Evolutionary conservation across 2,329 filamentous ascomycete species (phyloP).

Genomic region (Pestalotiopsis sp.): DNA sequence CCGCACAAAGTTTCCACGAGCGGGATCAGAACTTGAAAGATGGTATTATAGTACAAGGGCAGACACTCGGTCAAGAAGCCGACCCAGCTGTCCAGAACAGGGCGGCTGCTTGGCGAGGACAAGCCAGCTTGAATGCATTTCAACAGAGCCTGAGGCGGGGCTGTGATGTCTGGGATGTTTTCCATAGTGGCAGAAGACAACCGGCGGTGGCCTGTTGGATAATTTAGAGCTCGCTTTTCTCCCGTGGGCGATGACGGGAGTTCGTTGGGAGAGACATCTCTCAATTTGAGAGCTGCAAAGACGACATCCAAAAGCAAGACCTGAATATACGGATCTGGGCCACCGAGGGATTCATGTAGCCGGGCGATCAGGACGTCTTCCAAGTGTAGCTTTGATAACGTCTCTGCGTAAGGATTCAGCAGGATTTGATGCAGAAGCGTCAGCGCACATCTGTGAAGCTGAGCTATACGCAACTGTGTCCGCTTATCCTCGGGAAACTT

Average conservation of each 20-base stretch:
- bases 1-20: conserved; percentile 87
- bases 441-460: conserved; percentile 73
- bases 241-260: conserved; percentile 45
- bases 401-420: conserved; percentile 61
- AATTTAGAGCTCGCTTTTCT: conserved; percentile 50
- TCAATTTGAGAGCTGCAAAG: conserved; percentile 72
- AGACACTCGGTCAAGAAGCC: conserved; percentile 81
- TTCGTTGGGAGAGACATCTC: conserved; percentile 45
- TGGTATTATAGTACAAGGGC: conserved; percentile 79
- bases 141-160: conserved; percentile 74
- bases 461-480: conserved; percentile 56
- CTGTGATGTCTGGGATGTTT: conserved; percentile 32
- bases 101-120: conserved; percentile 71
- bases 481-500: conserved; percentile 37
- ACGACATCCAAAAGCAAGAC: conserved; percentile 79
- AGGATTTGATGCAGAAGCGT: conserved; percentile 72
- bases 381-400: conserved; percentile 65
- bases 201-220: conserved; percentile 43
- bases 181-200: conserved; percentile 39
- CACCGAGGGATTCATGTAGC: conserved; percentile 62
- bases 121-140: conserved; percentile 84
- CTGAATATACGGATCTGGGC: conserved; percentile 72
- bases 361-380: conserved; percentile 73
- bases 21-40: conserved; percentile 89
- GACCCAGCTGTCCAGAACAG: conserved; percentile 90